phyloP scores from a whole-genome alignment of 163 green algal species.

The Chloromonas sp. region DNA sequence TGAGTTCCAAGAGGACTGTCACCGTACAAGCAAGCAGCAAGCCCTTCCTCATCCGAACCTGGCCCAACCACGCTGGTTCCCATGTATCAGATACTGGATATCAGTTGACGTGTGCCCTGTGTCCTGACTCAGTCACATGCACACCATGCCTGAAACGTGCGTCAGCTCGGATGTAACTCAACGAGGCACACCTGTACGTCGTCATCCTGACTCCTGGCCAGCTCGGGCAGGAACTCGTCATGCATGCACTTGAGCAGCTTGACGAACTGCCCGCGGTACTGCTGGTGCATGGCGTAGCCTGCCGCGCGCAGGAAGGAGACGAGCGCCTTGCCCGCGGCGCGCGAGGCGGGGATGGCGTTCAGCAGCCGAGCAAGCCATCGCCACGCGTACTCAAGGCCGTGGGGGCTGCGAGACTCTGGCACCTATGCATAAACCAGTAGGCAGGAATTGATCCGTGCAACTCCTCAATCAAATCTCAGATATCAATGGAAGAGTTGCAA shows the following conservation, averaged over 20 bases:
- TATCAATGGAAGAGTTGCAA: not conserved
- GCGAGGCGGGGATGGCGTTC: constrained; percentile 68
- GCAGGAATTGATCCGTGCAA: not conserved
- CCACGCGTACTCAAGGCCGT: constrained; percentile 65
- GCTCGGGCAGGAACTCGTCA: constrained; percentile 33
- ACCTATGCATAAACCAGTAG: constrained; percentile 18
- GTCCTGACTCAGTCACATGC: too few species aligned
- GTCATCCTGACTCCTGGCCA: constrained; percentile 16
- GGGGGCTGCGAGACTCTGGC: constrained; percentile 44
- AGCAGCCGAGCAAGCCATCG: constrained; percentile 63
- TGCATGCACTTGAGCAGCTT: constrained; percentile 67
- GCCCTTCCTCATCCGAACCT: too few species aligned
- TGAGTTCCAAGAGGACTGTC: too few species aligned
- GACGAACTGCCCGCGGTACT: constrained; percentile 45
- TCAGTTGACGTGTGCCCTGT: too few species aligned
- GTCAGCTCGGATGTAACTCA: too few species aligned
- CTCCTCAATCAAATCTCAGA: not conserved
- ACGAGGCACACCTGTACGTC: constrained; percentile 14
- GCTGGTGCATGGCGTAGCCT: constrained; percentile 38
- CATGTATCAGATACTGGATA: too few species aligned
- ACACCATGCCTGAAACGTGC: too few species aligned
- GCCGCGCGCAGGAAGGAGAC: constrained; percentile 65
- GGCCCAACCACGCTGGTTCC: too few species aligned
- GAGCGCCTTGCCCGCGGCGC: constrained; percentile 58
- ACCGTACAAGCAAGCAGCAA: too few species aligned